Percentiles rank a stretch among this genome's conserved stretches.
phyloP scores from a whole-genome alignment of 1,284 basidiomycete genomes.

The Marasmius sp. region DNA sequence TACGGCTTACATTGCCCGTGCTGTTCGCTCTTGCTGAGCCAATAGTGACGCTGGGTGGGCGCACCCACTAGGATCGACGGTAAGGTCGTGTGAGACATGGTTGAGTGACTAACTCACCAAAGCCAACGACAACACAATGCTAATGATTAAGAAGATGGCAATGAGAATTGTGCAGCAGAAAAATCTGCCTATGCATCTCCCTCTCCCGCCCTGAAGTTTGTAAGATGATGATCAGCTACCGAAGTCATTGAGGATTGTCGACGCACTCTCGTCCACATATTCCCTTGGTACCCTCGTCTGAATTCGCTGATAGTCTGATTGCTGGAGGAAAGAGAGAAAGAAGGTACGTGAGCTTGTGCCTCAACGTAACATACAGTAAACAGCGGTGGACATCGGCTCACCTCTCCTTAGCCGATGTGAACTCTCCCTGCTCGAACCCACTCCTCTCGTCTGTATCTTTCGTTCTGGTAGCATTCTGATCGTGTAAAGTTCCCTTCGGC shows the following conservation, averaged over 20 bases:
- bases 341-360: neutral
- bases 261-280: conserved; percentile 62
- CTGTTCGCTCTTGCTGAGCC: conserved; percentile 48
- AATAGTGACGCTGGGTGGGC: conserved; percentile 74
- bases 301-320: conserved; percentile 46
- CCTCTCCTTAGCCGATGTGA: conserved; percentile 28
- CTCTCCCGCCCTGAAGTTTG: conserved; percentile 49
- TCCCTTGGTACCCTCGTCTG: conserved; percentile 55
- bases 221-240: conserved; percentile 2
- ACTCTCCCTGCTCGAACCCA: conserved; percentile 41
- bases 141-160: conserved; percentile 61
- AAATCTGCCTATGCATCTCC: conserved; percentile 60
- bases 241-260: neutral
- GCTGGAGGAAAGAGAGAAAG: conserved; percentile 21
- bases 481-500: conserved; percentile 21
- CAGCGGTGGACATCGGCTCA: conserved; percentile 16
- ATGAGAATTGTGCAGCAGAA: conserved; percentile 72
- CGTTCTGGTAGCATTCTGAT: conserved; percentile 7
- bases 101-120: conserved; percentile 53
- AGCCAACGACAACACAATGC: conserved; percentile 69
- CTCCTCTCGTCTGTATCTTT: conserved; percentile 23
- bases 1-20: conserved; percentile 37
- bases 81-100: neutral
- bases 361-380: neutral
- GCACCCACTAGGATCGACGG: conserved; percentile 60